Percentiles rank a stretch among this genome's conserved stretches.
Conservation (phyloP, 2,329 filamentous ascomycete species). For the Fusarium foetens region DNA sequence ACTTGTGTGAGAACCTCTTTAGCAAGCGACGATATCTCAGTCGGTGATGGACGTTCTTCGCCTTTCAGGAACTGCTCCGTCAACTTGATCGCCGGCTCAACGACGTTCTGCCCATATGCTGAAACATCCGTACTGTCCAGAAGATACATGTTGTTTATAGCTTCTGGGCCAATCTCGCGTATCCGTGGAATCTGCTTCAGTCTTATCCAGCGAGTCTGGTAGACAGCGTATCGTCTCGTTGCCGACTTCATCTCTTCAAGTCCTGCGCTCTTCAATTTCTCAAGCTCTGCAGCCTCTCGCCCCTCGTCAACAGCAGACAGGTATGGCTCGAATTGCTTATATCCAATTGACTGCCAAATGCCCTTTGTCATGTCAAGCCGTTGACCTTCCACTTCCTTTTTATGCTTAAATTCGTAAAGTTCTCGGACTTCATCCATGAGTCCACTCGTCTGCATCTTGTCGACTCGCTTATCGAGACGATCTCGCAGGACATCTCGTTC, state of each 20-base stretch:
- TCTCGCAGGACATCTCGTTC: conserved; percentile 72
- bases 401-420: conserved; percentile 56
- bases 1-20: conserved; percentile 65
- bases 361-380: conserved; percentile 78
- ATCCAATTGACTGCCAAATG: conserved; percentile 97
- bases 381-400: conserved; percentile 55
- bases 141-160: conserved; percentile 73
- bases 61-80: conserved; percentile 71
- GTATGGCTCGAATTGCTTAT: conserved; percentile 87
- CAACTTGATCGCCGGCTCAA: conserved; percentile 70
- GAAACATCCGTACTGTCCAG: conserved; percentile 80
- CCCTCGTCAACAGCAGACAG: conserved; percentile 58
- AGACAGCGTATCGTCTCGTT: conserved; percentile 87
- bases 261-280: conserved; percentile 65
- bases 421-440: conserved; percentile 61
- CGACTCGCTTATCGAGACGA: conserved; percentile 80
- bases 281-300: conserved; percentile 53
- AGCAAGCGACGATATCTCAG: conserved; percentile 59
- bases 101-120: conserved; percentile 71
- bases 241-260: conserved; percentile 82
- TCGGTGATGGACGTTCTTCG: conserved; percentile 62
- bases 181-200: conserved; percentile 81
- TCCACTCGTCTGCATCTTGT: conserved; percentile 78
- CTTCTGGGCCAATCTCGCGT: conserved; percentile 61
- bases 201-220: conserved; percentile 87